phyloP scores from a whole-genome alignment of 2,329 filamentous ascomycete genomes.

The Tolypocladium guangdongense region DNA sequence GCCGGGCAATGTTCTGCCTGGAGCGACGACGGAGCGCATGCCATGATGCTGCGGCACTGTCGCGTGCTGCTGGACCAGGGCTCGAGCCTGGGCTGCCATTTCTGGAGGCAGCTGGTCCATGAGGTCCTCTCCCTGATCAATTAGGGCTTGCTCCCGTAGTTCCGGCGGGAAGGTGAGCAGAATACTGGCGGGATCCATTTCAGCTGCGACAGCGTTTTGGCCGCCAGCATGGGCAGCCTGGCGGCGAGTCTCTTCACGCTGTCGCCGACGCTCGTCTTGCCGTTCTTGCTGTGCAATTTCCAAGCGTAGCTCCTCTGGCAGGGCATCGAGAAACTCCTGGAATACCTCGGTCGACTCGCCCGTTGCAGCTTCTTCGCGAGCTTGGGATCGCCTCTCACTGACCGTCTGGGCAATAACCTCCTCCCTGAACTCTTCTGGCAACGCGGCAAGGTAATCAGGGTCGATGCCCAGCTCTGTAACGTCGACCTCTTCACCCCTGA shows the following conservation, averaged over 20 bases:
- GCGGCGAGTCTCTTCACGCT: constrained; percentile 71
- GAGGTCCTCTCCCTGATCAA: constrained; percentile 85
- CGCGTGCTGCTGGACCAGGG: constrained; percentile 39
- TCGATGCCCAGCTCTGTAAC: constrained; percentile 94
- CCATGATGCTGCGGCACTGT: constrained; percentile 16
- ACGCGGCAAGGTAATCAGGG: constrained; percentile 83
- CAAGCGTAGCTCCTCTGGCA: constrained; percentile 79
- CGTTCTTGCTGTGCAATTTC: constrained; percentile 89
- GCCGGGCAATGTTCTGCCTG: constrained; percentile 18
- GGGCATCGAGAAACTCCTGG: constrained; percentile 84
- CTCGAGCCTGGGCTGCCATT: constrained; percentile 75
- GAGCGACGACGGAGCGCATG: constrained; percentile 17
- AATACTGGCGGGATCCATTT: constrained; percentile 91
- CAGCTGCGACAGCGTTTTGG: constrained; percentile 42
- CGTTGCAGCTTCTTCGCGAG: constrained; percentile 52
- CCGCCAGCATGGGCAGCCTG: constrained; percentile 45
- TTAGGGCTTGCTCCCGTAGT: constrained; percentile 74
- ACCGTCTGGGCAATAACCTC: constrained; percentile 91
- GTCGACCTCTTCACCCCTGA: constrained; percentile 79
- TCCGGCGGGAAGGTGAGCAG: constrained; percentile 78
- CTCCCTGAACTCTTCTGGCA: constrained; percentile 93
- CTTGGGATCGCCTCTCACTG: constrained; percentile 70
- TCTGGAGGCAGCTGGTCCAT: constrained; percentile 76
- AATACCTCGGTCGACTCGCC: constrained; percentile 78
- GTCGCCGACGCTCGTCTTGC: constrained; percentile 75